Base-by-base conservation (phyloP, 306 rosid genomes). In the Hippophae gyantsensis region DNA sequence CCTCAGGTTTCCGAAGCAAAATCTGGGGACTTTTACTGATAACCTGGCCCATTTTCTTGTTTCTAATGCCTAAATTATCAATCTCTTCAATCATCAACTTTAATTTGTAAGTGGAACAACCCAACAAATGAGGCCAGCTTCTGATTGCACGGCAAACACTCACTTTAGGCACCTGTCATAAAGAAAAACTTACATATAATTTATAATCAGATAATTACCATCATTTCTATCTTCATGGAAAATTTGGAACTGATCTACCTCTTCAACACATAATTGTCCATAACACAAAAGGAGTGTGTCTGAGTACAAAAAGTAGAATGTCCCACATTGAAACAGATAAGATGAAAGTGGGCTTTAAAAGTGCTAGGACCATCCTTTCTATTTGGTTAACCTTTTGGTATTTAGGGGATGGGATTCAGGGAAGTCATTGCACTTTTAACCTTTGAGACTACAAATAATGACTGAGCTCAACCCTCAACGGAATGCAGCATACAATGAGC, bases 91-190 rank as follows among this genome's bases (percentile, higher is more conserved):
- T 74, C 86, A 85, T 79, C 76, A 69, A 55, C 75, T 83, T 71
- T 55, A 85, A 72, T 68, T 71, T 81, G 86, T 81, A 69, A 54
- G 92, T 78, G 58, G 97, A 87, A 78, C 87, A 81, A 60, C 95
- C 90, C 78, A 90, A 71, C 14, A 83, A 60, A 72, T 81, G 85
- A 55, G 97, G 97, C 85, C 89, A 87, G 72, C 86, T 87, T 81
- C 66, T 68, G 77, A 90, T 83, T 64, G 89, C 92, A 67, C 25
- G 50, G 43, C 57, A 80, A 56, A 81, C 73, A 42, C 76, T 63
- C 9, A 51, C 43, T 72, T 67, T 85, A 12, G 87, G 75, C 53
- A 90, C 85, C 97, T 90, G 69, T 38, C 58, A 75, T n/a, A 54
- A 71, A 65, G 46, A 69, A 70, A 41, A 57, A 64, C 69, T 9